Base-by-base conservation (phyloP, 2,329 filamentous ascomycete genomes). In the Scorias spongiosa region DNA sequence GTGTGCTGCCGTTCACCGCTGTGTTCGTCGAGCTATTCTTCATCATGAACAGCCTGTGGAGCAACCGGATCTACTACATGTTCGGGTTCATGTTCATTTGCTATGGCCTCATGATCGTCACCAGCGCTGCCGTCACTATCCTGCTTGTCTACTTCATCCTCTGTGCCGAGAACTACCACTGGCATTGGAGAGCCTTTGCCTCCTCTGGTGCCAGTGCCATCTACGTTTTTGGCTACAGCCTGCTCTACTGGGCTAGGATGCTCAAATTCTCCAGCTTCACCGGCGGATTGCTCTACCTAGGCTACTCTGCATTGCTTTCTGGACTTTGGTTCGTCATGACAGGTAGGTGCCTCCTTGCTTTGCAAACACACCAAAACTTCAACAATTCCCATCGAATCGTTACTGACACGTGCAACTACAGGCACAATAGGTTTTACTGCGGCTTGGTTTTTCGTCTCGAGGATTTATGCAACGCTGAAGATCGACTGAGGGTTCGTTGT, bases 51-150 rank as follows among this genome's bases (percentile, higher is more conserved):
- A 93, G 85, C 20, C 89, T 98, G 60, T 98, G 91, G 91, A 94
- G 93, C 66, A 89, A 81, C 69, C 86, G 91, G 66, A 91, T 98
- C 52, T 98, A 98, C 72, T 98, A 98, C 74, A 98, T 98, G 91
- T 98, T 98, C 57, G 91, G 91, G 17, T 98, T 98, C 73, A 70
- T 98, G 30, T 98, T 98, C 72, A 75, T 98, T 45, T 95, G 88
- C 72, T 98, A 94, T 59, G 88, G 84, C 10, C 75, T 98, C 41
- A 95, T 98, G 87, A 86, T 96, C 54, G 83, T 94, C 55, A 96
- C 91, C 1, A 87, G 83, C 46, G 89, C 89, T 0, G 81, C 88
- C 1, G 89, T 93, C 36, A 96, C 91, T 1, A 80, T 96, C 8
- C 70, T 98, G 14, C 81, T 96, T 74, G 84, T 95, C 0, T 98